These are phyloP conservation scores for Apiotrichum laibachii DNA, from an alignment of 1,284 basidiomycete species.

Conservation along the genomic window DNA sequence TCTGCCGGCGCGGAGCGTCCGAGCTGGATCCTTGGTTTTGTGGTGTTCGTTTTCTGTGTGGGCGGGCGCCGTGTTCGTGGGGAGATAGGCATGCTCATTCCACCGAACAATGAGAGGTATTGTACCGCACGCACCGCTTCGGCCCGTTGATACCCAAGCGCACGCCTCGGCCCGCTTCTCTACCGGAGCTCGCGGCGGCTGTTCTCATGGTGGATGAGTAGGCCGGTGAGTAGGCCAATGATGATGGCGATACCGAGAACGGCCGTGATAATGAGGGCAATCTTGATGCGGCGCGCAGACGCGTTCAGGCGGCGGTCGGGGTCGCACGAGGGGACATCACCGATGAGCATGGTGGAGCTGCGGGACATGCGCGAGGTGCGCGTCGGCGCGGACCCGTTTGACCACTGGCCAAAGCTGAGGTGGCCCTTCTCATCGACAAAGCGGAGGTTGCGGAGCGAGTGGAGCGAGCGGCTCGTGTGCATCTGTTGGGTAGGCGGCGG, in stretches of 20 bases:
- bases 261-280: constrained; percentile 13
- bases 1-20: too few relatives aligned
- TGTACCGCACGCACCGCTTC: too few relatives aligned
- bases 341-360: constrained; percentile 8
- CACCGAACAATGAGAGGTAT: too few relatives aligned
- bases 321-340: constrained; percentile 16
- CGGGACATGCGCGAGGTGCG: background rate
- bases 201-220: constrained; percentile 18
- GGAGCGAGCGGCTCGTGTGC: background rate
- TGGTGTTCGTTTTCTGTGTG: too few relatives aligned
- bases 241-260: constrained; percentile 26
- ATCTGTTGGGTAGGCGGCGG: constrained; percentile 9
- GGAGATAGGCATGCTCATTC: too few relatives aligned
- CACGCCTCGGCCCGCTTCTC: too few relatives aligned
- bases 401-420: constrained; percentile 9
- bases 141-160: too few relatives aligned
- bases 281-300: constrained; percentile 6
- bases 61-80: too few relatives aligned
- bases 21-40: too few relatives aligned
- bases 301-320: background rate
- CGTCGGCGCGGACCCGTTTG: constrained; percentile 14
- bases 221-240: constrained; percentile 29
- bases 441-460: constrained; percentile 11
- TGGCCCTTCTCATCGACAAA: constrained; percentile 9
- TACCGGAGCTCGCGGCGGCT: background rate